A percentile compares a stretch with the other conserved stretches of the same genome.
Conservation (phyloP, 2,329 filamentous ascomycete species). For the Colletotrichum tamarilloi region DNA sequence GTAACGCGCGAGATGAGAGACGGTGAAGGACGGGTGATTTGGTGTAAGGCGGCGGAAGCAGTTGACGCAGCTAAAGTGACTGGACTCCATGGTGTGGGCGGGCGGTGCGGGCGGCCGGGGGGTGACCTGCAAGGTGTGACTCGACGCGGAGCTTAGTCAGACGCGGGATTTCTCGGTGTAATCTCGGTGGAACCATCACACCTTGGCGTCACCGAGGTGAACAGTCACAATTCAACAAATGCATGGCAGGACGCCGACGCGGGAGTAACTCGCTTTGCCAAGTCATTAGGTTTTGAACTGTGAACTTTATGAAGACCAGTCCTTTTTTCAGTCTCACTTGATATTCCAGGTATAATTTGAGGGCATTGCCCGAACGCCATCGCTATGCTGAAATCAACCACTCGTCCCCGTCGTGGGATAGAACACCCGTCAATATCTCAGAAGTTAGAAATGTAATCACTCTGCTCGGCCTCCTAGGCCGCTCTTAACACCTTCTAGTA, state of each 20-base stretch:
- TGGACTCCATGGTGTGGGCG: neutral
- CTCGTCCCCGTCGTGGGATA: neutral
- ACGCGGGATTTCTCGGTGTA: conserved; percentile 9
- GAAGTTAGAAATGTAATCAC: neutral
- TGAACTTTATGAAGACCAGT: neutral
- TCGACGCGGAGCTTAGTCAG: conserved; percentile 25
- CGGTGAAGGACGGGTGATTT: conserved; percentile 5
- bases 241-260: neutral
- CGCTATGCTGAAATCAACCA: conserved; percentile 31
- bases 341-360: neutral
- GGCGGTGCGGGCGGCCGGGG: neutral
- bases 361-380: conserved; percentile 30
- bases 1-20: conserved; percentile 2
- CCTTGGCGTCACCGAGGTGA: neutral
- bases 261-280: neutral
- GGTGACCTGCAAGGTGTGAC: conserved; percentile 18
- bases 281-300: neutral
- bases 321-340: neutral
- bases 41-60: neutral
- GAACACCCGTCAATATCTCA: neutral
- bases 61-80: neutral
- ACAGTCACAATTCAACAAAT: neutral
- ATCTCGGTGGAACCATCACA: neutral
- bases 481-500: conserved; percentile 63
- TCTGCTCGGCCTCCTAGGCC: conserved; percentile 45